These are phyloP conservation scores for Termitomyces sp. DNA, from an alignment of 768 basidiomycete genomes.

Conservation along the genomic window DNA sequence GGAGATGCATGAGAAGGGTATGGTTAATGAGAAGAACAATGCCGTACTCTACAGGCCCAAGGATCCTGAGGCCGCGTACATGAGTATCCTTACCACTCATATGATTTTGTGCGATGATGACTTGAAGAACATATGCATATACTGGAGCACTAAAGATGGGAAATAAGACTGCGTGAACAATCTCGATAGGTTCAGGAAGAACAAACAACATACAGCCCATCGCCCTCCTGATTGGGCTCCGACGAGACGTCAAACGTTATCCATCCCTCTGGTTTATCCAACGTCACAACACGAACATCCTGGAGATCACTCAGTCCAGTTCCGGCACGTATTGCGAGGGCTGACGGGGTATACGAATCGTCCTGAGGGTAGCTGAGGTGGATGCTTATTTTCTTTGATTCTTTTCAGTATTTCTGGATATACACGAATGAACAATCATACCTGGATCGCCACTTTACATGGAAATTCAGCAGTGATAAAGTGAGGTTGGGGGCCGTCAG, in stretches of 20 bases:
- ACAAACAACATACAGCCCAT: constrained; percentile 37
- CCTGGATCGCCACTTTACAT: constrained; percentile 83
- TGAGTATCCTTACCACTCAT: constrained; percentile 93
- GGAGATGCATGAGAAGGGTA: background rate
- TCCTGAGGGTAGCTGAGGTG: too few relatives aligned
- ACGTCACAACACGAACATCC: constrained; percentile 42
- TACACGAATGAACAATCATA: constrained; percentile 21
- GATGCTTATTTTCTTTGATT: constrained; percentile 50
- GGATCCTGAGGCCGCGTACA: constrained; percentile 83
- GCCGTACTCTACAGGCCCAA: constrained; percentile 75
- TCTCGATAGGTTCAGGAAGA: background rate
- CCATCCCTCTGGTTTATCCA: constrained; percentile 95
- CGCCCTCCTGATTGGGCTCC: constrained; percentile 53
- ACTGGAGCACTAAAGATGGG: constrained; percentile 53
- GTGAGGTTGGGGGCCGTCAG: constrained; percentile 96
- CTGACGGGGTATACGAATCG: constrained; percentile 87
- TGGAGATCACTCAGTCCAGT: constrained; percentile 71
- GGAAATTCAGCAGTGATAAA: constrained; percentile 93
- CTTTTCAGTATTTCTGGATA: background rate
- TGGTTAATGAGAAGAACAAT: background rate
- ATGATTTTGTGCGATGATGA: constrained; percentile 89
- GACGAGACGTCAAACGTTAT: constrained; percentile 80
- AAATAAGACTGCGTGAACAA: constrained; percentile 1
- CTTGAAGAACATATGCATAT: constrained; percentile 61
- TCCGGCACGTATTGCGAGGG: constrained; percentile 85